Conservation (phyloP, 352 stramenopile species). For the Pythium dissimile region DNA sequence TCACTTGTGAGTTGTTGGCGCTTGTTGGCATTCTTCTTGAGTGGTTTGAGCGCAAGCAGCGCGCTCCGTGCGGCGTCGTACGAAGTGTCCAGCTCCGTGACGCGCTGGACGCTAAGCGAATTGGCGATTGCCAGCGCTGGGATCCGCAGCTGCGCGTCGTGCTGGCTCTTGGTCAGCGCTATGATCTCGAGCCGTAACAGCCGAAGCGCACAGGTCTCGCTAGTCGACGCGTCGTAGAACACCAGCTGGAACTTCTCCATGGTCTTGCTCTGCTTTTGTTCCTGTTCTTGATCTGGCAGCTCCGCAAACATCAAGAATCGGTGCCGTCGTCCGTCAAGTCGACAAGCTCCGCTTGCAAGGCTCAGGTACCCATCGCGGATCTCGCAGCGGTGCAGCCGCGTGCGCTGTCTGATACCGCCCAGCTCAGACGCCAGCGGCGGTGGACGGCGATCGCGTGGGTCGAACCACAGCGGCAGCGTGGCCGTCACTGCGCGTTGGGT, state of each 20-base stretch:
- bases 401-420: constrained; percentile 4
- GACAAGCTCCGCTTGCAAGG: constrained; percentile 15
- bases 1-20: constrained; percentile 17
- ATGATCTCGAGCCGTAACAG: constrained; percentile 41
- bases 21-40: constrained; percentile 33
- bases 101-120: constrained; percentile 8
- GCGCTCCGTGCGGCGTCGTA: constrained; percentile 2
- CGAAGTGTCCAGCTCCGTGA: constrained; percentile 8
- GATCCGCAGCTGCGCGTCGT: constrained; percentile 38
- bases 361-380: neutral
- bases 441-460: constrained; percentile 6
- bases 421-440: neutral
- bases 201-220: constrained; percentile 8
- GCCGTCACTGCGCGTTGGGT: constrained; percentile 12
- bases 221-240: constrained; percentile 36
- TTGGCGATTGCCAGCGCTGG: constrained; percentile 28
- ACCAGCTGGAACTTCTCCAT: constrained; percentile 9
- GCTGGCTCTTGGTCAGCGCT: constrained; percentile 33
- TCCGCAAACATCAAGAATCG: constrained; percentile 18
- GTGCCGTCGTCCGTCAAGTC: neutral
- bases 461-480: constrained; percentile 14
- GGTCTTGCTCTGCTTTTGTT: neutral
- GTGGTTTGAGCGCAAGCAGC: constrained; percentile 6
- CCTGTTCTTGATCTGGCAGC: neutral
- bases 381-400: neutral